phyloP scores from a whole-genome alignment of 805 yeast species.

The Barnettozyma vustinii region DNA sequence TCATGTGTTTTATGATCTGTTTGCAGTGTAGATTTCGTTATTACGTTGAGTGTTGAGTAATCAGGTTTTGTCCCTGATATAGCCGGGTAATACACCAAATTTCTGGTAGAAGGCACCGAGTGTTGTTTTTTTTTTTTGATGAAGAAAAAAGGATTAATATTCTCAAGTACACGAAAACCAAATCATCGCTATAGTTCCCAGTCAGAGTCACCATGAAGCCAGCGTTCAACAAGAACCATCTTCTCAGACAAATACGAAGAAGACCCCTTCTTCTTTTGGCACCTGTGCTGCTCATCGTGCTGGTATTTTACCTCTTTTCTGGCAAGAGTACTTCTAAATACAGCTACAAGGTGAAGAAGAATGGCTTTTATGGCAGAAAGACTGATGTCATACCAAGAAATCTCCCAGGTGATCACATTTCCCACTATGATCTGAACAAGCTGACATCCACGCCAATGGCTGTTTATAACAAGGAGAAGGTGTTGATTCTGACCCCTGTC shows the following conservation, averaged over 20 bases:
- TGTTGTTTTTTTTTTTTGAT: background rate
- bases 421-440: slow-evolving; percentile 80
- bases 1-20: slow-evolving; percentile 2
- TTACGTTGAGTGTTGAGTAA: no score
- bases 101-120: background rate
- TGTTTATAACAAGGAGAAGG: slow-evolving; percentile 70
- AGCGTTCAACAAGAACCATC: slow-evolving; percentile 26
- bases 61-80: no score
- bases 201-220: slow-evolving; percentile 19
- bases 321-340: slow-evolving; percentile 28
- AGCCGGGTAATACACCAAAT: background rate
- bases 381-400: slow-evolving; percentile 56
- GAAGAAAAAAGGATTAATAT: background rate
- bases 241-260: slow-evolving; percentile 54
- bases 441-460: slow-evolving; percentile 70
- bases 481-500: slow-evolving; percentile 85
- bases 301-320: slow-evolving; percentile 38
- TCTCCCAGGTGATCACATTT: slow-evolving; percentile 66
- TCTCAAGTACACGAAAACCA: background rate
- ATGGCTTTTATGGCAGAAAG: slow-evolving; percentile 34
- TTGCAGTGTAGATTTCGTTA: background rate
- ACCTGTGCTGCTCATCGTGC: slow-evolving; percentile 39
- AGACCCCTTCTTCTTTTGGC: slow-evolving; percentile 44
- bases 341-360: slow-evolving; percentile 23
- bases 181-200: background rate